Conservation (phyloP, 495 filamentous ascomycete species). For the Penicillium taxi region DNA sequence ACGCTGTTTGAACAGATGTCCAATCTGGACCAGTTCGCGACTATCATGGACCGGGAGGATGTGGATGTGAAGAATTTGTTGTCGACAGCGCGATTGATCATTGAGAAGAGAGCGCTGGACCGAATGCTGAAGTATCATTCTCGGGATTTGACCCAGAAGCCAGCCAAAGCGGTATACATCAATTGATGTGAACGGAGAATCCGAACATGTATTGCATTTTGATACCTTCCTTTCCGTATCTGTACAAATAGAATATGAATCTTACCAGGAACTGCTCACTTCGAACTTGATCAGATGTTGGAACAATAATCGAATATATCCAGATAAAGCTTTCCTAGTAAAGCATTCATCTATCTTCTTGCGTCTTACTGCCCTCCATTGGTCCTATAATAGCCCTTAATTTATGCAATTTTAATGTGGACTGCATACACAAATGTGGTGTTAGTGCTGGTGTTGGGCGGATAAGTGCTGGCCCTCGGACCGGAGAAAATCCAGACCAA, state of each 20-base stretch:
- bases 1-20: constrained; percentile 42
- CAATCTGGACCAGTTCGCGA: constrained; percentile 54
- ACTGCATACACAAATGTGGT: too few species aligned
- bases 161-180: constrained; percentile 27
- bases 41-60: constrained; percentile 57
- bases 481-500: constrained; percentile 22
- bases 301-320: constrained; percentile 1
- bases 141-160: constrained; percentile 52
- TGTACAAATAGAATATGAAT: constrained; percentile 32
- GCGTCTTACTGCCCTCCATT: too few species aligned
- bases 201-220: constrained; percentile 5
- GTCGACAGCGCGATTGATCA: constrained; percentile 72
- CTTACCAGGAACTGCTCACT: constrained; percentile 1
- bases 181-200: too few species aligned
- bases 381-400: constrained; percentile 1
- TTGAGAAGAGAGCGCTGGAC: constrained; percentile 76
- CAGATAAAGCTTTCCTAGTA: too few species aligned
- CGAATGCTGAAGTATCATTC: constrained; percentile 66
- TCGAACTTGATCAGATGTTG: not conserved
- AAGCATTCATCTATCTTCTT: too few species aligned
- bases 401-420: not conserved
- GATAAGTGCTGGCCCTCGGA: constrained; percentile 20
- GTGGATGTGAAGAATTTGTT: constrained; percentile 93
- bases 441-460: constrained; percentile 1
- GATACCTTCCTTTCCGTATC: constrained; percentile 14